Conservation (phyloP, 2,329 filamentous ascomycete species). For the Colletotrichum phormii region DNA sequence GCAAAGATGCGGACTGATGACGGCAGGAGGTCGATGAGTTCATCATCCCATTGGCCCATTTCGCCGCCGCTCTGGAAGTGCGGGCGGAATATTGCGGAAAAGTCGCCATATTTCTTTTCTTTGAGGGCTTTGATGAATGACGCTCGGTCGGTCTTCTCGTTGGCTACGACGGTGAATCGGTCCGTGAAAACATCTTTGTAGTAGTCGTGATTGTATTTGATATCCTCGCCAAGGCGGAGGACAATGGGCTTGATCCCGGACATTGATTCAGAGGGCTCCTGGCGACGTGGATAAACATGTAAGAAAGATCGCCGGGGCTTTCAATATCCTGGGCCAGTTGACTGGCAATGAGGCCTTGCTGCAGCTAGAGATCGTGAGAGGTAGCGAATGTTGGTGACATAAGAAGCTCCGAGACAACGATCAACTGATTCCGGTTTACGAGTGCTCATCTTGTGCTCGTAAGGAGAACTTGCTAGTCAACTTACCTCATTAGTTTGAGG, state of each 20-base stretch:
- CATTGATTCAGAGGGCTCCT: neutral
- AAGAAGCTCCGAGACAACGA: neutral
- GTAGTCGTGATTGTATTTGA: conserved; percentile 59
- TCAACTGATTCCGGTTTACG: neutral
- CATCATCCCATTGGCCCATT: conserved; percentile 70
- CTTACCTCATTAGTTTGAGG: too few relatives aligned
- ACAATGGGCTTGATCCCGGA: conserved; percentile 47
- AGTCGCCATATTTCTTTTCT: conserved; percentile 46
- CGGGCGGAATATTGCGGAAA: conserved; percentile 62
- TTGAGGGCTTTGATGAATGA: conserved; percentile 55
- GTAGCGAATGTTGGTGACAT: too few relatives aligned
- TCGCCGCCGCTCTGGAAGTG: conserved; percentile 72
- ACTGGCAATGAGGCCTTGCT: too few relatives aligned
- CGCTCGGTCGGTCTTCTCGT: conserved; percentile 48
- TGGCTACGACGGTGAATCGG: conserved; percentile 53
- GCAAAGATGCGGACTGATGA: conserved; percentile 67
- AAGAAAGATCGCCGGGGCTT: neutral
- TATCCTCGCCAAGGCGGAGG: conserved; percentile 57
- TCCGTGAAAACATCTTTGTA: conserved; percentile 52
- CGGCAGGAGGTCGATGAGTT: conserved; percentile 66
- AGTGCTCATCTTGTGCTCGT: neutral
- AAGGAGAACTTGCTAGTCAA: neutral
- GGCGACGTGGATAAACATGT: neutral
- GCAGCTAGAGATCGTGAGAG: too few relatives aligned
- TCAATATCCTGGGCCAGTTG: too few relatives aligned